Evolutionary conservation across 495 filamentous ascomycete species (phyloP).

Genomic region (Sphaerosporella brunnea): DNA sequence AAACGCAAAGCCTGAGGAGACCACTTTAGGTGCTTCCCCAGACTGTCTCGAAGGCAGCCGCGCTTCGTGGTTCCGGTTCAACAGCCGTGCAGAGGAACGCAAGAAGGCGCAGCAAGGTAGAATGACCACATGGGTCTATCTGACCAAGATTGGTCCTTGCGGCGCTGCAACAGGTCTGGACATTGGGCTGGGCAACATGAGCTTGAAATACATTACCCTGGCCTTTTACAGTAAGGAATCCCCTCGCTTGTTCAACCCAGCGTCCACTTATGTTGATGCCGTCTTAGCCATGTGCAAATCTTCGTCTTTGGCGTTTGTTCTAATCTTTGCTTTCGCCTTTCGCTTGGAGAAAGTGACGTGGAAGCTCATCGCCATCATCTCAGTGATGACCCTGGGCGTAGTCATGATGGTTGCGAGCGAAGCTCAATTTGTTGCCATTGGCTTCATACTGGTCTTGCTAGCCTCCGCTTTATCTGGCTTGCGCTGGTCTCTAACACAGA

Average conservation of each 20-base stretch:
- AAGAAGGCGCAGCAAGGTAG: constrained; percentile 40
- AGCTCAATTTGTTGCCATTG: constrained; percentile 60
- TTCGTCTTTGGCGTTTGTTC: constrained; percentile 81
- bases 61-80: constrained; percentile 8
- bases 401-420: constrained; percentile 99
- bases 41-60: background rate
- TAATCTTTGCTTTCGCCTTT: constrained; percentile 90
- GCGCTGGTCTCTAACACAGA: constrained; percentile 92
- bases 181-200: constrained; percentile 92
- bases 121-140: constrained; percentile 84
- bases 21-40: background rate
- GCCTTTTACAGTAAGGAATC: constrained; percentile 73
- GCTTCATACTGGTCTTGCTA: constrained; percentile 80
- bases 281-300: constrained; percentile 99
- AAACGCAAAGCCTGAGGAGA: background rate
- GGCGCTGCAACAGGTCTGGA: constrained; percentile 86
- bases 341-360: constrained; percentile 74
- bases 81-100: constrained; percentile 30
- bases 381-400: constrained; percentile 83
- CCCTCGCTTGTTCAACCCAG: too few species aligned
- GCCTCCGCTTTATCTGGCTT: constrained; percentile 92
- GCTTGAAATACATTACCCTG: constrained; percentile 82
- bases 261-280: too few species aligned
- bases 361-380: constrained; percentile 70
- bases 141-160: constrained; percentile 84